phyloP scores from a whole-genome alignment of 495 filamentous ascomycete species.

The Usnea hakonensis region DNA sequence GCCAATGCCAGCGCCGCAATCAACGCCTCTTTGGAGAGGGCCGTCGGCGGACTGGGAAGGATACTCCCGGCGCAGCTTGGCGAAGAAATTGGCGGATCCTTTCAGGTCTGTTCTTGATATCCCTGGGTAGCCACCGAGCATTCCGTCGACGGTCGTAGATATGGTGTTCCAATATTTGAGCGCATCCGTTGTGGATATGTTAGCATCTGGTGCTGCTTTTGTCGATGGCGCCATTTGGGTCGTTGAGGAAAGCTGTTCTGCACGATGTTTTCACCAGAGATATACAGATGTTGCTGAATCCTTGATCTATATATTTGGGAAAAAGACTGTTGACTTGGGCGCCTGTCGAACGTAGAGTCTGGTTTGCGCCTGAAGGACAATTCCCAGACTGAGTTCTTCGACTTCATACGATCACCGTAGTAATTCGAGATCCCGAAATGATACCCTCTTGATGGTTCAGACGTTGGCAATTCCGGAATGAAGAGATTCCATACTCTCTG shows the following conservation, averaged over 20 bases:
- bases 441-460: too few relatives aligned
- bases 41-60: conserved; percentile 14
- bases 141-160: conserved; percentile 63
- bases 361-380: too few relatives aligned
- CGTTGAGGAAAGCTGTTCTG: background rate
- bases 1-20: conserved; percentile 59
- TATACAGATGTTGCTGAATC: background rate
- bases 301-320: background rate
- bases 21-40: conserved; percentile 34
- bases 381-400: too few relatives aligned
- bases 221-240: background rate
- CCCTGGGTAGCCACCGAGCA: conserved; percentile 76
- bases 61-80: conserved; percentile 54
- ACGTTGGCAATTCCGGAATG: too few relatives aligned
- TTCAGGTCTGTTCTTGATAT: conserved; percentile 70
- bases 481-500: too few relatives aligned
- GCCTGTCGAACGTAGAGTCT: background rate
- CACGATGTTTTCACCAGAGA: background rate
- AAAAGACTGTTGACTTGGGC: background rate
- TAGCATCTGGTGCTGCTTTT: background rate
- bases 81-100: conserved; percentile 66
- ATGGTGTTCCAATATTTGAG: conserved; percentile 69
- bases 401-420: too few relatives aligned
- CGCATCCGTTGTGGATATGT: conserved; percentile 21
- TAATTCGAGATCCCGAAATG: too few relatives aligned